Evolutionary conservation across 148 eudicot genomes (phyloP), one percentile per base, ranked within the genome.

Genomic region (Rhododendron vialii): DNA sequence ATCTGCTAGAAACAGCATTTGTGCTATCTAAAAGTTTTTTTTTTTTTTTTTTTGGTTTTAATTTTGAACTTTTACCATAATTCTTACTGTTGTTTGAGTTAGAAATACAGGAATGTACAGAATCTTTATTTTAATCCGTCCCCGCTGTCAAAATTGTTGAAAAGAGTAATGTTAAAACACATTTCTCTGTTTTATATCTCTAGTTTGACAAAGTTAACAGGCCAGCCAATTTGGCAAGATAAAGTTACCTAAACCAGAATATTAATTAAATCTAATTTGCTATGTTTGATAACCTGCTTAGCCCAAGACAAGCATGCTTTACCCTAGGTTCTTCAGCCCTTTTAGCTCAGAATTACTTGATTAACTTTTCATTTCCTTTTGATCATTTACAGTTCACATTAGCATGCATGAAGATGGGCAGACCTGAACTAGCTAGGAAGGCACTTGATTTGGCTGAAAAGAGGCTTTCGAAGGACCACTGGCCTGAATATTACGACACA

Each of bases 401-500:
- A 86, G 98, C 98, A 43, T 94, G 98, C 94, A 93, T 94, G 76
- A 96, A 96, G 89, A 96, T 96, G 98, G 96, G 95, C 12, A 80
- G 96, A 78, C 88, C 92, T 43, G 98, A 94, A 71, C 85, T 96
- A 81, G 98, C 98, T 8, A 88, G 86, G 87, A 93, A 92, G 86
- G 98, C 98, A 13, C 86, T 96, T 41, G 90, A 90, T 50, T 43
- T 88, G 69, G 96, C 94, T 15, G 98, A 96, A 85, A 92, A 92
- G 86, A 89, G 92, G 87, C 94, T 96, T 80, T 85, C 73, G 7
- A 43, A 24, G 36, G 98, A 96, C 69, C 85, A 86, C 15, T 96
- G 98, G 98, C 98, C 98, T 48, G 98, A 96, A 86, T 96, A 94
- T 80, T 96, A 96, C 24, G 98, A 96, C 91, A 94, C 98, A 17